A percentile compares a stretch with the other conserved stretches of the same genome.
These are phyloP conservation scores for Starmerella kuoi DNA, from an alignment of 805 yeast species.

Conservation along the genomic window DNA sequence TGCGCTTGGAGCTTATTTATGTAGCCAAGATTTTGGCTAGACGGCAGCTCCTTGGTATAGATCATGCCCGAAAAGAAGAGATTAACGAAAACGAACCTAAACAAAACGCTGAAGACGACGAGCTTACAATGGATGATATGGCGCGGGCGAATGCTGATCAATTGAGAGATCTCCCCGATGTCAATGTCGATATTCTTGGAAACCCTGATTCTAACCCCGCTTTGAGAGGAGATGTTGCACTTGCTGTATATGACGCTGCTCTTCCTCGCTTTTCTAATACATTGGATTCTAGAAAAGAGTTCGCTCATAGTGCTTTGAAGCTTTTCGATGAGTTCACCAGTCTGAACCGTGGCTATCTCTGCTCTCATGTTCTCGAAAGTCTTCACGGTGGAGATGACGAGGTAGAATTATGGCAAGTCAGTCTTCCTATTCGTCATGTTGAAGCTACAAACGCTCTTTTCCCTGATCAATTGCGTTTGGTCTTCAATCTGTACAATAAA, in stretches of 20 bases:
- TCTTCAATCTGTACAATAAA: slow-evolving; percentile 53
- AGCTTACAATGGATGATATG: slow-evolving; percentile 33
- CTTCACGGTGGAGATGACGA: slow-evolving; percentile 33
- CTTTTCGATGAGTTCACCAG: slow-evolving; percentile 60
- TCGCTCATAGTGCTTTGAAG: slow-evolving; percentile 37
- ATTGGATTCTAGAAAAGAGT: slow-evolving; percentile 30
- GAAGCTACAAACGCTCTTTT: slow-evolving; percentile 34
- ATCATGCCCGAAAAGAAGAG: slow-evolving; percentile 37
- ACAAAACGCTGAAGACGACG: slow-evolving; percentile 38
- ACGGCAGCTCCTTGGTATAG: slow-evolving; percentile 66
- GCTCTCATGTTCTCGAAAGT: slow-evolving; percentile 49
- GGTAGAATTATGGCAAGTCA: slow-evolving; percentile 42
- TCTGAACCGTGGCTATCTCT: slow-evolving; percentile 56
- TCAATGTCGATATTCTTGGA: slow-evolving; percentile 75
- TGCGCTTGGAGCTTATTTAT: slow-evolving; percentile 77
- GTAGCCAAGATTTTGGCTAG: slow-evolving; percentile 73
- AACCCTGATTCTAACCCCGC: slow-evolving; percentile 76
- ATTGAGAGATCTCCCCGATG: slow-evolving; percentile 68
- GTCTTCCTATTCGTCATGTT: slow-evolving; percentile 52
- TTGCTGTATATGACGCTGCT: slow-evolving; percentile 58
- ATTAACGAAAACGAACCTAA: slow-evolving; percentile 32
- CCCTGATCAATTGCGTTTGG: slow-evolving; percentile 49
- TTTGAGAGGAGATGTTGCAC: slow-evolving; percentile 56
- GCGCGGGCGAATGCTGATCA: slow-evolving; percentile 43
- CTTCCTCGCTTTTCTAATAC: slow-evolving; percentile 36